Conservation (phyloP, 257 asterid species). For the Voacanga thouarsii region DNA sequence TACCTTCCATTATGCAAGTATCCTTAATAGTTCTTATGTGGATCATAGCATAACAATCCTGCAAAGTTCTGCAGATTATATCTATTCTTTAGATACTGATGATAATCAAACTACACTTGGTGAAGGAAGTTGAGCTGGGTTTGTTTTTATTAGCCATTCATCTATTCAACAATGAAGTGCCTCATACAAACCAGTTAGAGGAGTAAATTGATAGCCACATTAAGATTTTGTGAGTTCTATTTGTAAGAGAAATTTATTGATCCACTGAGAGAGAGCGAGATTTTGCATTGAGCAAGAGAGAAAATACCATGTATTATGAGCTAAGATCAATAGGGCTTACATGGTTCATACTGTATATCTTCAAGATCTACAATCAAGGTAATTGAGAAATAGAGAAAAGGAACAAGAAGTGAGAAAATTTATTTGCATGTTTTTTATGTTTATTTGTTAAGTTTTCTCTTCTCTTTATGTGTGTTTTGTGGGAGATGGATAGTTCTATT, state of each 20-base stretch:
- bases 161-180: neutral
- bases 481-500: neutral
- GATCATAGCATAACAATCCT: neutral
- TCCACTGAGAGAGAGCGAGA: neutral
- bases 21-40: neutral
- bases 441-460: neutral
- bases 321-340: neutral
- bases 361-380: neutral
- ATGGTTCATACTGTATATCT: neutral
- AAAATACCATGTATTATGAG: neutral
- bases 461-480: neutral
- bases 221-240: neutral
- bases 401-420: neutral
- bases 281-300: neutral
- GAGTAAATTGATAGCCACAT: neutral
- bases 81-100: neutral
- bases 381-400: neutral
- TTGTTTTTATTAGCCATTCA: neutral
- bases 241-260: neutral
- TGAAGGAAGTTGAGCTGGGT: slow-evolving; percentile 3
- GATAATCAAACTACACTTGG: too few relatives aligned
- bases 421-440: neutral
- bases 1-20: neutral
- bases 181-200: neutral
- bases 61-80: neutral